Conservation (phyloP, 1,284 basidiomycete genomes). For the Melampsora americana region DNA sequence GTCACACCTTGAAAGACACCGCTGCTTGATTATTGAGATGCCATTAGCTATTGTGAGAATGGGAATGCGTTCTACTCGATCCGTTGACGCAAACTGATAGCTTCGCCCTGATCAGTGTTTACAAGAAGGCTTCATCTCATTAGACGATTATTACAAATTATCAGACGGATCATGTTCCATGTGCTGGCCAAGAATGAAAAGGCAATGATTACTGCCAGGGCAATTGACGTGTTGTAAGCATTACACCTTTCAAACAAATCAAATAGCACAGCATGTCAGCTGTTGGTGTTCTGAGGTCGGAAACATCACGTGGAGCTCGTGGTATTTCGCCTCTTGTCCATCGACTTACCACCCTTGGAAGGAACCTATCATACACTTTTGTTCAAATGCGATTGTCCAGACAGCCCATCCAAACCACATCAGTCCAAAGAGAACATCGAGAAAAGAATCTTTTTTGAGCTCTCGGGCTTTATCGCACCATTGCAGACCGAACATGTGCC, state of each 20-base stretch:
- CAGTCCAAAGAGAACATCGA: not conserved
- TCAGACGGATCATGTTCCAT: not conserved
- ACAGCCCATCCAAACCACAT: not conserved
- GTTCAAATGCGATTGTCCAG: constrained; percentile 6
- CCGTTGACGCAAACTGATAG: too few relatives aligned
- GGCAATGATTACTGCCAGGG: not conserved
- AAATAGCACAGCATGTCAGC: not conserved
- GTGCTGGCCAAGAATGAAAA: constrained; percentile 1
- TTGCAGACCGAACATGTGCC: not conserved
- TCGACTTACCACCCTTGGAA: not conserved
- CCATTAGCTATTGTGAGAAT: too few relatives aligned
- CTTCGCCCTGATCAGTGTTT: too few relatives aligned
- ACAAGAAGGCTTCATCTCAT: too few relatives aligned
- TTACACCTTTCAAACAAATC: not conserved
- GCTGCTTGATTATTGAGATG: too few relatives aligned
- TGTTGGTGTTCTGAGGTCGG: too few relatives aligned
- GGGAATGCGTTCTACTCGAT: too few relatives aligned
- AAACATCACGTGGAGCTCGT: too few relatives aligned
- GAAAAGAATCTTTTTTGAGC: not conserved
- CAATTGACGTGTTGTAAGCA: constrained; percentile 5
- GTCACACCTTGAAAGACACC: too few relatives aligned
- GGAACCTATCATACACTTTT: not conserved
- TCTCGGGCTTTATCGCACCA: not conserved
- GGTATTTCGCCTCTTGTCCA: not conserved
- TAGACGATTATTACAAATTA: not conserved